These are phyloP conservation scores for Hyaloperonospora arabidopsidis DNA, from an alignment of 352 stramenopile genomes.

Conservation along the genomic window DNA sequence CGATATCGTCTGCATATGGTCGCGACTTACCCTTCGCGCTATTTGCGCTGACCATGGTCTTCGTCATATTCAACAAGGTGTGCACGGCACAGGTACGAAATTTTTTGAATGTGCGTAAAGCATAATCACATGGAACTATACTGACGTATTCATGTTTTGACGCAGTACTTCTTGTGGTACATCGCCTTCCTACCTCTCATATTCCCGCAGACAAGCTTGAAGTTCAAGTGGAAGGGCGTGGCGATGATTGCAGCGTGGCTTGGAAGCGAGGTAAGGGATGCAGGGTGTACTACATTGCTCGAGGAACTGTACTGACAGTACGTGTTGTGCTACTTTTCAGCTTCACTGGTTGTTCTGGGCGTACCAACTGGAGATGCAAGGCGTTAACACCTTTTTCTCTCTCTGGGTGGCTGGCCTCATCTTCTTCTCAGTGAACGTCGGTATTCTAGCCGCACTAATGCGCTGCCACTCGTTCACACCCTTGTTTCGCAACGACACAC, in stretches of 20 bases:
- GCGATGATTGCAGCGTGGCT: conserved; percentile 68
- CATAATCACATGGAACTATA: neutral
- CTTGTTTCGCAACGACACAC: conserved; percentile 40
- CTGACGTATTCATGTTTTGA: conserved; percentile 24
- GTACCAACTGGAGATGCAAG: conserved; percentile 87
- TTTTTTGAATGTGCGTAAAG: neutral
- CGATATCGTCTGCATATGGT: conserved; percentile 61
- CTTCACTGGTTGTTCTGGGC: conserved; percentile 87
- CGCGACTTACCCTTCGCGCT: conserved; percentile 90
- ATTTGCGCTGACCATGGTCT: conserved; percentile 96
- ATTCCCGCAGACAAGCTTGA: conserved; percentile 59
- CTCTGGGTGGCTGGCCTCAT: conserved; percentile 81
- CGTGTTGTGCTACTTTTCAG: conserved; percentile 18
- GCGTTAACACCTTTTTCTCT: conserved; percentile 80
- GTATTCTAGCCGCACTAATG: conserved; percentile 71
- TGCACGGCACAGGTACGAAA: conserved; percentile 73
- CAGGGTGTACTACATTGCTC: too few species aligned
- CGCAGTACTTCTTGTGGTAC: conserved; percentile 99
- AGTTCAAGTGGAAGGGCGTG: conserved; percentile 54
- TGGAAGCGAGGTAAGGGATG: conserved; percentile 49
- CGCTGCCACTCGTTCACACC: conserved; percentile 48
- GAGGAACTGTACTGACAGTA: too few species aligned
- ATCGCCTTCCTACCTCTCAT: conserved; percentile 87
- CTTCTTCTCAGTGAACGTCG: conserved; percentile 88
- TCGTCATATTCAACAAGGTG: conserved; percentile 98